A percentile compares a stretch with the other conserved stretches of the same genome.
Conservation (phyloP, 768 basidiomycete genomes). For the Dentipellis sp. region DNA sequence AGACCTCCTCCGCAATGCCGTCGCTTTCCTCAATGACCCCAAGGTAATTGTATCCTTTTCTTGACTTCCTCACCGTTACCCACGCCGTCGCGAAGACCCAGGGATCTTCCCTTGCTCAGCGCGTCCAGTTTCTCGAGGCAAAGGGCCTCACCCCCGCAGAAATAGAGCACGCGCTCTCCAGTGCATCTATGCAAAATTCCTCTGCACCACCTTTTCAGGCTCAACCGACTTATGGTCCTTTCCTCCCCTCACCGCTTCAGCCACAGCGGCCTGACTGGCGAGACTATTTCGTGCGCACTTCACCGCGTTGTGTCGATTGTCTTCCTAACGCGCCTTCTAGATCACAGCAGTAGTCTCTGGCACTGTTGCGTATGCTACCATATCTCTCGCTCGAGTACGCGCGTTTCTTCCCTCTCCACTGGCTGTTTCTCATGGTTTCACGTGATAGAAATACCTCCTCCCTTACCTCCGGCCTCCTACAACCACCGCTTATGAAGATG, state of each 20-base stretch:
- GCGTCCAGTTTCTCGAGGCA: constrained; percentile 89
- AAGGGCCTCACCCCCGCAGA: constrained; percentile 81
- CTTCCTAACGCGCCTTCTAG: constrained; percentile 30
- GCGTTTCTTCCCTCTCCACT: neutral
- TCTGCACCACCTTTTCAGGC: constrained; percentile 8
- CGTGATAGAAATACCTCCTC: constrained; percentile 73
- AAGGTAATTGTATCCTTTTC: constrained; percentile 37
- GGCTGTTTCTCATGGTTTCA: constrained; percentile 5
- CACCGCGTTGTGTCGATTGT: constrained; percentile 5
- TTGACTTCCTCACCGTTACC: neutral
- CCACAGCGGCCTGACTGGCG: constrained; percentile 82
- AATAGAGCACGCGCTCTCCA: constrained; percentile 77
- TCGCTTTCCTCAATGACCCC: constrained; percentile 78
- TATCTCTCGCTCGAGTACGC: constrained; percentile 68
- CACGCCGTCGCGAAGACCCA: constrained; percentile 44
- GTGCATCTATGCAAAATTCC: constrained; percentile 32
- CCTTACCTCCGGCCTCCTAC: constrained; percentile 89
- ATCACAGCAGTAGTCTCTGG: constrained; percentile 92
- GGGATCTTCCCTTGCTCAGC: constrained; percentile 70
- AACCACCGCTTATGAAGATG: constrained; percentile 81
- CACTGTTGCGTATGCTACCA: constrained; percentile 69
- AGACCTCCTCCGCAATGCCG: constrained; percentile 73
- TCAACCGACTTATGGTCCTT: constrained; percentile 32
- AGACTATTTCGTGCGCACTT: constrained; percentile 81
- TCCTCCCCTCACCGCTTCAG: constrained; percentile 27